Conservation (phyloP, 345 rosid species). For the Salix caprea region DNA sequence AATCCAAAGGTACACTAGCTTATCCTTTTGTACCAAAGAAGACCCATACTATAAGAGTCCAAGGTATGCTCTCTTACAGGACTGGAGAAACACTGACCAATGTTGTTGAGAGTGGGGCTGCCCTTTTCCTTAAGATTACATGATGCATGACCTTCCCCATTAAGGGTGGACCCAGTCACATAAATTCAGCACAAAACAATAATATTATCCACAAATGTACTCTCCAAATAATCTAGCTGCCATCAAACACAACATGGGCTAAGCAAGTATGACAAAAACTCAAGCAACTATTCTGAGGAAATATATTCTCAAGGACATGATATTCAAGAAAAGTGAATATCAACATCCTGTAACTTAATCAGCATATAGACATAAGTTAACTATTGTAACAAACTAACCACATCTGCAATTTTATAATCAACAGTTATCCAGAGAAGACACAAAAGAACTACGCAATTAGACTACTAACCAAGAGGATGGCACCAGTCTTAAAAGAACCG, state of each 20-base stretch:
- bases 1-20: neutral
- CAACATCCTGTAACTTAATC: neutral
- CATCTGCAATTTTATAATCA: neutral
- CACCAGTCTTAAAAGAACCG: constrained; percentile 96
- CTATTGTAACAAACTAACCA: neutral
- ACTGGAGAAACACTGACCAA: neutral
- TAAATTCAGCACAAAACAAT: neutral
- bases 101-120: neutral
- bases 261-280: neutral
- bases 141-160: neutral
- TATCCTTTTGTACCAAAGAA: neutral
- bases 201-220: neutral
- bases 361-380: neutral
- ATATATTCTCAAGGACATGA: neutral
- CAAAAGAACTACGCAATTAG: neutral
- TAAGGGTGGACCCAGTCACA: neutral
- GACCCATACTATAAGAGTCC: neutral
- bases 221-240: neutral
- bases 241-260: neutral
- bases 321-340: neutral
- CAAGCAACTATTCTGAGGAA: neutral
- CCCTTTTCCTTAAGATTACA: neutral
- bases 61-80: neutral
- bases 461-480: constrained; percentile 77
- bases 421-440: neutral